Conservation (phyloP, 208 protist species). For the Trichomonas vaginalis region DNA sequence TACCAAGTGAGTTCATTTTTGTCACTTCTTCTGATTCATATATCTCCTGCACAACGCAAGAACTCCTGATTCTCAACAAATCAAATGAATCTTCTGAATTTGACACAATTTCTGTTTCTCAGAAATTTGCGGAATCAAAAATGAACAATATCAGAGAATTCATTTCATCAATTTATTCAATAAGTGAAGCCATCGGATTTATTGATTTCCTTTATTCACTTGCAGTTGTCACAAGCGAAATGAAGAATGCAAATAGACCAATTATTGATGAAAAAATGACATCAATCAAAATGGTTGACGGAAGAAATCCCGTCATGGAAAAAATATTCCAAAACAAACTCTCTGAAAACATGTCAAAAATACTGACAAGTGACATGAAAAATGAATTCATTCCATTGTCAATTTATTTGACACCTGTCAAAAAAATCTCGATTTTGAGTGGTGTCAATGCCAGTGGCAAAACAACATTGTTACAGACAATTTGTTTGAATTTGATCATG, state of each 20-base stretch:
- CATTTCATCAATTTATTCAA: not conserved
- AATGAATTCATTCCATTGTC: not conserved
- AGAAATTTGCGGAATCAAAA: constrained; percentile 5
- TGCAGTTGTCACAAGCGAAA: not conserved
- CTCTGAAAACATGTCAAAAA: not conserved
- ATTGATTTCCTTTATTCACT: not conserved
- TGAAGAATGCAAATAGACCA: not conserved
- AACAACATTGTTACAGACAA: not conserved
- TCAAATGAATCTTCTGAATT: not conserved
- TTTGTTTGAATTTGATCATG: not conserved
- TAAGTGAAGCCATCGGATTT: not conserved
- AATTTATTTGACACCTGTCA: not conserved
- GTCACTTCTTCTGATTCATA: no score
- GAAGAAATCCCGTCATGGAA: constrained; percentile 3
- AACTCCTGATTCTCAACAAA: not conserved
- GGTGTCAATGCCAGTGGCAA: not conserved
- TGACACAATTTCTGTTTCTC: not conserved
- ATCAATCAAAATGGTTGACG: not conserved
- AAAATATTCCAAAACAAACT: not conserved
- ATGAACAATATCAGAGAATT: not conserved
- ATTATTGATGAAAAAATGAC: not conserved
- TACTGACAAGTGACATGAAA: not conserved
- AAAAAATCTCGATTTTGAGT: not conserved
- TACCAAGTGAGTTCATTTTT: not conserved
- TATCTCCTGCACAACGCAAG: not conserved